phyloP scores from a whole-genome alignment of 179 eudicot genomes.

The Amaranthus tricolor region DNA sequence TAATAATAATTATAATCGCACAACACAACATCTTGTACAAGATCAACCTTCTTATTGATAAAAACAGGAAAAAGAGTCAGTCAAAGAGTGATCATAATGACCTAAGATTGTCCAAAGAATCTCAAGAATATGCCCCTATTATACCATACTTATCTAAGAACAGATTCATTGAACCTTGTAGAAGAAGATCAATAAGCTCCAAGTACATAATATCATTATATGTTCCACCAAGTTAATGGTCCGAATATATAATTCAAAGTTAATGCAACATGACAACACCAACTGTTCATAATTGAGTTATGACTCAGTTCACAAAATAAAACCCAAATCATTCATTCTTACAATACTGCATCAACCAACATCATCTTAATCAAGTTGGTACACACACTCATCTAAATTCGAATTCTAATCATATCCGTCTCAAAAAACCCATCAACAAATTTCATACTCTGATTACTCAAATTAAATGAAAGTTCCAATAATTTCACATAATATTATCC shows the following conservation, averaged over 20 bases:
- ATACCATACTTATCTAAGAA: not conserved
- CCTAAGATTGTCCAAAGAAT: constrained; percentile 8
- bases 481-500: not conserved
- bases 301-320: not conserved
- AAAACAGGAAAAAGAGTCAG: not conserved
- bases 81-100: constrained; percentile 11
- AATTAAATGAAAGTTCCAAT: constrained; percentile 1
- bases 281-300: constrained; percentile 1
- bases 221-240: constrained; percentile 19
- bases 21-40: constrained; percentile 11
- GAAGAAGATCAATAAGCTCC: not conserved
- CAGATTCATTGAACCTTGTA: not conserved
- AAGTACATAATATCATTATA: constrained; percentile 15
- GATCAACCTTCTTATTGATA: constrained; percentile 9
- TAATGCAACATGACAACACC: constrained; percentile 23
- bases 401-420: not conserved
- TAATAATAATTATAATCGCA: constrained; percentile 9
- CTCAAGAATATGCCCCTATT: constrained; percentile 12
- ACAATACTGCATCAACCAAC: constrained; percentile 16
- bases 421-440: constrained; percentile 5
- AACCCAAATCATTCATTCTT: not conserved
- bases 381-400: not conserved
- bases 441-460: not conserved
- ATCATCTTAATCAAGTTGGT: constrained; percentile 11
- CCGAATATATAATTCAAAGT: constrained; percentile 14